Base-by-base conservation (phyloP, 495 filamentous ascomycete genomes). In the Podospora bellae-mahoneyi region DNA sequence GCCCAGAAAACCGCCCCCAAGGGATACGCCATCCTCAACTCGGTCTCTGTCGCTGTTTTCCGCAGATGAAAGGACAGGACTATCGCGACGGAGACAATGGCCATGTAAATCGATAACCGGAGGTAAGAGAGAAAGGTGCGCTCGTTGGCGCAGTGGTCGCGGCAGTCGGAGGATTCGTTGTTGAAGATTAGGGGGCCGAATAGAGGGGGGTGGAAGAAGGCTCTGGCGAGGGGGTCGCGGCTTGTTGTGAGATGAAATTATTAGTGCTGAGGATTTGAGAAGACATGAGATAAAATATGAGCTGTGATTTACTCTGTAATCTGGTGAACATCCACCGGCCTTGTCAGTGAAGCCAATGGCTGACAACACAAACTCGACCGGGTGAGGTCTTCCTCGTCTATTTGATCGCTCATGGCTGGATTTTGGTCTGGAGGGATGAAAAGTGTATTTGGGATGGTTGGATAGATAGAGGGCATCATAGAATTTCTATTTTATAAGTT, bases 81-180 rank as follows among this genome's bases (percentile, higher is more conserved):
- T 68, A 99, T 97, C 55, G 95, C 95, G 19, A 94, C 82, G 9
- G 92, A 86, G 20, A 98, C 94, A 39, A 99, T 82, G 64, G 92
- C 86, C 83, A 99, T 90, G 81, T 97, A 97, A 73, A 97, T 87
- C 19, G 91, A 89, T 5, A 99, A 87, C 3, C 95, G 89, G 4
- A 99, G 89, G 87, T 94, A 97, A 20, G 96, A 97, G 63, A 99
- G 90, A 75, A 98, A 99, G 68, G 89, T 93, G 76, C 90, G 80
- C 77, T 93, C 90, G 65, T 91, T 91, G 16, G 90, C 90, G 72
- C 90, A 91, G 72, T 92, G 89, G 66, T 93, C 90, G 44, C 95
- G 88, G 23, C 93, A 94, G 79, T 99, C 96, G 64, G 91, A 94
- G 65, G 86, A 85, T 57, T 86, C 82, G 71, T 99, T 99, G 68